These are phyloP conservation scores for Pythium insidiosum DNA, from an alignment of 352 stramenopile genomes.

Conservation along the genomic window DNA sequence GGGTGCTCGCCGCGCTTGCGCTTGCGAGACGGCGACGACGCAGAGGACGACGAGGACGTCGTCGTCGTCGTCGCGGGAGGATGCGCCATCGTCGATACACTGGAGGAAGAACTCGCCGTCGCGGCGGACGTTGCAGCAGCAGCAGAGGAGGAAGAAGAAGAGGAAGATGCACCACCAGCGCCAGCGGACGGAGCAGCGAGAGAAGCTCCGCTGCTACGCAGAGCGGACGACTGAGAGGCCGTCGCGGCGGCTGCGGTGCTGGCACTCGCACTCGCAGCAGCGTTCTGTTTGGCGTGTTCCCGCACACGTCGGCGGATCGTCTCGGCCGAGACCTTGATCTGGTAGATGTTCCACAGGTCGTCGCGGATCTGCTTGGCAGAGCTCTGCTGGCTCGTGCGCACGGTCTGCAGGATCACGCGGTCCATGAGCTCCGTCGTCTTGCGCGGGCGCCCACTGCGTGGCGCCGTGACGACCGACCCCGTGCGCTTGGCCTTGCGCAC, in stretches of 20 bases:
- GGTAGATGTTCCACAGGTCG: slow-evolving; percentile 39
- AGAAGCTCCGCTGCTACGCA: no score
- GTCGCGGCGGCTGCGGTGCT: not conserved
- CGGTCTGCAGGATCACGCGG: slow-evolving; percentile 53
- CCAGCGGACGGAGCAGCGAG: no score
- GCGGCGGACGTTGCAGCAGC: not conserved
- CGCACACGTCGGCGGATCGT: slow-evolving; percentile 49
- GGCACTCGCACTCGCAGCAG: not conserved
- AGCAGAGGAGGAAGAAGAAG: no score
- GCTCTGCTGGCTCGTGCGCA: slow-evolving; percentile 39
- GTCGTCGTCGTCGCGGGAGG: not conserved
- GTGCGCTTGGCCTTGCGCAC: slow-evolving; percentile 59
- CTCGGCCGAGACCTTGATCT: slow-evolving; percentile 49
- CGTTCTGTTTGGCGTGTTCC: slow-evolving; percentile 34
- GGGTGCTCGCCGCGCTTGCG: slow-evolving; percentile 52
- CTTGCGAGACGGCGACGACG: slow-evolving; percentile 4
- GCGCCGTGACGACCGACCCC: slow-evolving; percentile 37
- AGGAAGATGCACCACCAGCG: no score
- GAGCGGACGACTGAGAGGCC: not conserved
- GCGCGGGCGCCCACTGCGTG: slow-evolving; percentile 49
- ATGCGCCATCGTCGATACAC: no score
- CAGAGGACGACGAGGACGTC: not conserved
- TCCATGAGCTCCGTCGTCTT: slow-evolving; percentile 63
- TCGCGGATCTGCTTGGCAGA: slow-evolving; percentile 61
- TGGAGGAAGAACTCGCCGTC: no score